phyloP scores from a whole-genome alignment of 2,329 filamentous ascomycete species.

The Aspergillus brunneoviolaceus region DNA sequence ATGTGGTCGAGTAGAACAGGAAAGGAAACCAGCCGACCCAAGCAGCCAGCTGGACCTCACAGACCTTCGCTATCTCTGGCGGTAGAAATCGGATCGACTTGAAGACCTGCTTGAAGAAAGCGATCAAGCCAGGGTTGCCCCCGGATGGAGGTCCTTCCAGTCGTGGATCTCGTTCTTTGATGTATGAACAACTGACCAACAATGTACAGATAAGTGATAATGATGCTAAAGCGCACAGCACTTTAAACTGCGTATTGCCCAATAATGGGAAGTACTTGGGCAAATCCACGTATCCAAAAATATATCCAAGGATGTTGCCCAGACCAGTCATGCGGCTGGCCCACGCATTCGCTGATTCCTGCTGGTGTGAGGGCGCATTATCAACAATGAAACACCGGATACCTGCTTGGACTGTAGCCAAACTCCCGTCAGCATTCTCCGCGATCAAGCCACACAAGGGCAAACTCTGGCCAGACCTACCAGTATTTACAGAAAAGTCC shows the following conservation, averaged over 20 bases:
- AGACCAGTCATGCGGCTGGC: slow-evolving; percentile 81
- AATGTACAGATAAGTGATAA: slow-evolving; percentile 70
- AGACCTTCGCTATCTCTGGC: slow-evolving; percentile 78
- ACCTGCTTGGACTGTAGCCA: slow-evolving; percentile 72
- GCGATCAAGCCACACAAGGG: background rate
- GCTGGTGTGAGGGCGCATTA: slow-evolving; percentile 86
- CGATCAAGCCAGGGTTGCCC: slow-evolving; percentile 64
- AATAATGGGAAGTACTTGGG: slow-evolving; percentile 74
- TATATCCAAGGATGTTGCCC: slow-evolving; percentile 87
- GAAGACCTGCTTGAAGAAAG: slow-evolving; percentile 78
- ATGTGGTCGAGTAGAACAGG: slow-evolving; percentile 92
- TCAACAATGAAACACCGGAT: slow-evolving; percentile 93
- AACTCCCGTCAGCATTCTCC: background rate
- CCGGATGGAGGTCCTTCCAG: slow-evolving; percentile 63
- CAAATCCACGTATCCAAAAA: slow-evolving; percentile 81
- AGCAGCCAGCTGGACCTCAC: slow-evolving; percentile 76
- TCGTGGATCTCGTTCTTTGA: slow-evolving; percentile 78
- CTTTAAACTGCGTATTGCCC: slow-evolving; percentile 87
- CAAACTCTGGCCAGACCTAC: slow-evolving; percentile 40
- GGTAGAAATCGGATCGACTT: slow-evolving; percentile 75
- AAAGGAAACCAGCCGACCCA: slow-evolving; percentile 98
- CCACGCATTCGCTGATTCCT: slow-evolving; percentile 93
- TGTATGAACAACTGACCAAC: slow-evolving; percentile 64
- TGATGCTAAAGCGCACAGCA: slow-evolving; percentile 81
- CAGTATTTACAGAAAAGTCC: slow-evolving; percentile 93